phyloP scores from a whole-genome alignment of 495 filamentous ascomycete genomes.

The Symbiotaphrina buchneri region DNA sequence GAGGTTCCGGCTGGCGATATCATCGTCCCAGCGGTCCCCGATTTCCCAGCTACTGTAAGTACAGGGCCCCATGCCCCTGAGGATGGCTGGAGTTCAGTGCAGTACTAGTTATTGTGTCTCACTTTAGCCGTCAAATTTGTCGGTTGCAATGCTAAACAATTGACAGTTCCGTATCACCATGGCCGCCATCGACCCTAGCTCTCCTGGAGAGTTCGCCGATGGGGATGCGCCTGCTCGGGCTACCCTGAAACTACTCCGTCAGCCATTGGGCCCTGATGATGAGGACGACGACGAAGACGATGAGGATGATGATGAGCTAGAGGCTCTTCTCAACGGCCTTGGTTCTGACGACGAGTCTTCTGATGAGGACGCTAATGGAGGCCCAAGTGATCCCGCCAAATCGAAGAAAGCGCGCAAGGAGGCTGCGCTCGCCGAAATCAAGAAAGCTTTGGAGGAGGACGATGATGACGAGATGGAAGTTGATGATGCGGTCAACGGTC shows the following conservation, averaged over 20 bases:
- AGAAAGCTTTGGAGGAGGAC: slow-evolving; percentile 10
- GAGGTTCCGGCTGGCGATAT: slow-evolving; percentile 62
- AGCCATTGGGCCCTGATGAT: slow-evolving; percentile 24
- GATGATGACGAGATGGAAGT: slow-evolving; percentile 26
- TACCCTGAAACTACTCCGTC: slow-evolving; percentile 75
- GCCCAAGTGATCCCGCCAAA: slow-evolving; percentile 75
- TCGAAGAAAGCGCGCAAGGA: slow-evolving; percentile 58
- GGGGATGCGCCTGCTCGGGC: slow-evolving; percentile 42
- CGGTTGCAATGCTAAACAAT: slow-evolving; percentile 7
- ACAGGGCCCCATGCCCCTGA: neutral
- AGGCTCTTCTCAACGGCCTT: slow-evolving; percentile 21
- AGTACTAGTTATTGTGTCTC: neutral
- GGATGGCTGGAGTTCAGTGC: neutral
- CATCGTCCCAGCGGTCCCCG: slow-evolving; percentile 47
- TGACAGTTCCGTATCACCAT: slow-evolving; percentile 84
- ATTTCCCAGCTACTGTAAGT: slow-evolving; percentile 68
- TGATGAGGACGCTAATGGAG: slow-evolving; percentile 44
- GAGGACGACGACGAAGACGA: slow-evolving; percentile 30
- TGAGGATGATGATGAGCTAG: slow-evolving; percentile 35
- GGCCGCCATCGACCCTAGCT: slow-evolving; percentile 88
- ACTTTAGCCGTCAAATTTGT: neutral
- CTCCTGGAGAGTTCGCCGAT: slow-evolving; percentile 35
- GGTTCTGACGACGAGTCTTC: slow-evolving; percentile 34
- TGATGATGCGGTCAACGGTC: slow-evolving; percentile 29
- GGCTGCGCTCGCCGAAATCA: slow-evolving; percentile 26